phyloP scores from a whole-genome alignment of 179 eudicot species.

The Beta lomatogona region DNA sequence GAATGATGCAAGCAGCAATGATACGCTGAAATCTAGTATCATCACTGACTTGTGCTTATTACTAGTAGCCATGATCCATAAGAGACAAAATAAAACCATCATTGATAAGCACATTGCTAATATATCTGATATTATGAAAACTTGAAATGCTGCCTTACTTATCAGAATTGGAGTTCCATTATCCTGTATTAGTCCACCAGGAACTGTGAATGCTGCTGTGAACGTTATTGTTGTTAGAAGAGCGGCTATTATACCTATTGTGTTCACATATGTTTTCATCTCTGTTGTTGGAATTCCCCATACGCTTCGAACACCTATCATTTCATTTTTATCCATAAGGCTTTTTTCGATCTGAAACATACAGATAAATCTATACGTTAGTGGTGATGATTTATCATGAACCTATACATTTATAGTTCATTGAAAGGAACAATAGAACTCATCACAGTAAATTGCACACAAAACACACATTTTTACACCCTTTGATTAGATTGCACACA shows the following conservation, averaged over 20 bases:
- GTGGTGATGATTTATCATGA: background rate
- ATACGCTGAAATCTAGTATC: constrained; percentile 21
- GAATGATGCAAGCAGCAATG: constrained; percentile 10
- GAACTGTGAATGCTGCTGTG: constrained; percentile 24
- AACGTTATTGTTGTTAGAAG: constrained; percentile 30
- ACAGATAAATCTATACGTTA: background rate
- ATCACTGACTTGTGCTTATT: constrained; percentile 8
- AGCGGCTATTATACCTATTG: constrained; percentile 22
- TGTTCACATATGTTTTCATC: constrained; percentile 17
- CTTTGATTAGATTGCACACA: too few relatives aligned
- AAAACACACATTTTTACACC: too few relatives aligned
- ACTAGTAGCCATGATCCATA: constrained; percentile 24
- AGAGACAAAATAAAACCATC: constrained; percentile 25
- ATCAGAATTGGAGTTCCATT: constrained; percentile 20
- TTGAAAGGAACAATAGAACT: too few relatives aligned
- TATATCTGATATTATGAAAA: constrained; percentile 24
- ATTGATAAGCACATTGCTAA: constrained; percentile 27
- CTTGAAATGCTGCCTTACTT: constrained; percentile 12
- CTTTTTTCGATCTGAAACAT: constrained; percentile 7
- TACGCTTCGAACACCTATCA: constrained; percentile 19
- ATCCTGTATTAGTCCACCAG: constrained; percentile 14
- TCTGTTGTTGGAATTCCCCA: constrained; percentile 7
- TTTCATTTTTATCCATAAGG: background rate
- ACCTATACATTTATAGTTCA: too few relatives aligned
- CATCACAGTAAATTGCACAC: too few relatives aligned